Evolutionary conservation across 2,329 filamentous ascomycete genomes (phyloP), one percentile per base, ranked within the genome.

Genomic region (Diaporthe sp.): DNA sequence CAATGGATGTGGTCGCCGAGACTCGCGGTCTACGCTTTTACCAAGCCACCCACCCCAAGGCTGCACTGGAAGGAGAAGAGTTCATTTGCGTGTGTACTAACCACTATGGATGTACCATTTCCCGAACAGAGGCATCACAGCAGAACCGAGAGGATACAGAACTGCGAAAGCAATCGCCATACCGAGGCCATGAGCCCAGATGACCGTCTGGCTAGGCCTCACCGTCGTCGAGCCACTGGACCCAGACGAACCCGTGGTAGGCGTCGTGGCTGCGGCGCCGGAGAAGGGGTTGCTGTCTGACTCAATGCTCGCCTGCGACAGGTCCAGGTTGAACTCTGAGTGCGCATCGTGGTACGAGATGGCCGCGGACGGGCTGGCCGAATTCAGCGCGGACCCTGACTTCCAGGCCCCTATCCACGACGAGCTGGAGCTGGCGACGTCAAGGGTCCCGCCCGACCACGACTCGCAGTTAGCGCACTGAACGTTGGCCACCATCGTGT

Each of bases 401-500:
- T 85, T 87, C 88, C 89, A 91, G 0, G 89, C 90, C 13, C 86
- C 86, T 73, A 92, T 88, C 89, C 90, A 92, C 57, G 79, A 78
- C 17, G 86, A 83, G 49, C 78, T 78, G 22, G 82, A 82, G 69
- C 85, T 85, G 10, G 80, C 77, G n/a, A 89, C 81, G 65, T 85
- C 80, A 75, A 92, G 82, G 25, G 80, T 79, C 57, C 86, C 86
- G 31, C 84, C 82, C 46, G 78, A 79, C 87, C 88, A 89, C 17
- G 83, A 80, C 72, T 87, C 80, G 82, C 90, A 92, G 81, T 89
- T 89, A 67, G 84, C 79, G 81, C 91, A 91, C 53, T 81, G 81
- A 61, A 93, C 83, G 78, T 93, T 93, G 78, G 92, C 92, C 7
- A 88, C 85, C 88, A 93, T 92, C 31, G 84, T 83, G 65, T 81